Percentiles rank a stretch among this genome's conserved stretches.
phyloP scores from a whole-genome alignment of 202 grass and related monocot species.

The Schoenoplectus tabernaemontani region DNA sequence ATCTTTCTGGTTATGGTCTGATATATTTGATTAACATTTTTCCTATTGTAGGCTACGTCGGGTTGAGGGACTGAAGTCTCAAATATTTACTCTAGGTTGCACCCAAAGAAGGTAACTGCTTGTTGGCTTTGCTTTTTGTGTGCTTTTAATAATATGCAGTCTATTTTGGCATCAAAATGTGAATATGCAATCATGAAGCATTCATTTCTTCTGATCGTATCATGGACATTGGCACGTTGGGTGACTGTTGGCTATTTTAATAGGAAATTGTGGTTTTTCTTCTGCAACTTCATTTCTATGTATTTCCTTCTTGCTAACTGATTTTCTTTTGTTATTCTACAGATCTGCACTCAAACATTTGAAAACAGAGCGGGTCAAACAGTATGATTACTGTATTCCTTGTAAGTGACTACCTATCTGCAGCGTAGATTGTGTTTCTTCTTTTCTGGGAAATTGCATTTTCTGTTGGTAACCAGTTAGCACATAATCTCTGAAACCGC shows the following conservation, averaged over 20 bases:
- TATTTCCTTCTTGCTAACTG: conserved; percentile 13
- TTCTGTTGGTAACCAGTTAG: neutral
- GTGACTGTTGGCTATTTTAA: neutral
- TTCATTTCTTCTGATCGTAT: too few species aligned
- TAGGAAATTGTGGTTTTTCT: neutral
- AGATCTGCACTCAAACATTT: conserved; percentile 78
- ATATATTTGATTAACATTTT: neutral
- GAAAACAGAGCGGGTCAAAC: conserved; percentile 68
- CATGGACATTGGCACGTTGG: too few species aligned
- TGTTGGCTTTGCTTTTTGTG: neutral
- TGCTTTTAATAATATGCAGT: neutral
- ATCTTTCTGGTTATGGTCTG: neutral
- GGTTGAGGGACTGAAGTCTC: conserved; percentile 61
- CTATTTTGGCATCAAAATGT: neutral
- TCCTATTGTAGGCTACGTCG: conserved; percentile 39
- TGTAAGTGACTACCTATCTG: conserved; percentile 47
- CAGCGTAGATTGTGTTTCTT: neutral
- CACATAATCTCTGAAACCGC: neutral
- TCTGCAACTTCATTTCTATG: neutral
- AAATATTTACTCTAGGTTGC: conserved; percentile 77
- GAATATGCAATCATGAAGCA: neutral
- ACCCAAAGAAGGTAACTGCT: conserved; percentile 68
- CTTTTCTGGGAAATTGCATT: neutral
- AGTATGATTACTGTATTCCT: conserved; percentile 92
- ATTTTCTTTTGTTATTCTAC: conserved; percentile 22